These are phyloP conservation scores for Mycosarcoma mackinlayi DNA, from an alignment of 1,284 basidiomycete genomes.

Conservation along the genomic window DNA sequence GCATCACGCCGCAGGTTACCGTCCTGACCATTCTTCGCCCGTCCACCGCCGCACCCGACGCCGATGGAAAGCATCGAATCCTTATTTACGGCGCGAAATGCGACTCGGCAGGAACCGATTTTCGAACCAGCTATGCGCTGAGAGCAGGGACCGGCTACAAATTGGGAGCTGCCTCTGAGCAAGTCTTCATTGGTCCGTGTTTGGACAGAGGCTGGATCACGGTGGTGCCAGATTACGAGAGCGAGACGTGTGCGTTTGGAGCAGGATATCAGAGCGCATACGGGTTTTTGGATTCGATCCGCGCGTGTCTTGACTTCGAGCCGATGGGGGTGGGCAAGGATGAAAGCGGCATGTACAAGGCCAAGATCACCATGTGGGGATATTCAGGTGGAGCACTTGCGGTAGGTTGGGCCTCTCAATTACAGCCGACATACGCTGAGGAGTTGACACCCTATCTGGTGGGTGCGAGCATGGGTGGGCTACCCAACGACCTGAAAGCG, in stretches of 20 bases:
- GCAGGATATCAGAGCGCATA: constrained; percentile 55
- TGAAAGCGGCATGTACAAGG: constrained; percentile 9
- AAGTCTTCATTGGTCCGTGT: constrained; percentile 53
- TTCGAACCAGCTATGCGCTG: constrained; percentile 45
- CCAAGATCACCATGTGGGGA: constrained; percentile 54
- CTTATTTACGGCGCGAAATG: constrained; percentile 40
- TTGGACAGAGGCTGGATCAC: constrained; percentile 58
- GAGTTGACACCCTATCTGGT: constrained; percentile 50
- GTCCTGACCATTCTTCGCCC: constrained; percentile 50
- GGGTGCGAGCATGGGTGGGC: constrained; percentile 58
- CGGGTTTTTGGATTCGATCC: constrained; percentile 56
- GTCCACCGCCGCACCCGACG: constrained; percentile 25
- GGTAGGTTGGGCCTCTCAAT: constrained; percentile 59
- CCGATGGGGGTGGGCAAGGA: constrained; percentile 35
- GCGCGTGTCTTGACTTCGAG: constrained; percentile 49
- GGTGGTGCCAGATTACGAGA: constrained; percentile 61
- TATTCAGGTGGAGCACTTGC: constrained; percentile 65
- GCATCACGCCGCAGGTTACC: constrained; percentile 44
- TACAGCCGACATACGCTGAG: constrained; percentile 50
- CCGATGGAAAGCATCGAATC: constrained; percentile 31
- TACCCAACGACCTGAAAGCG: constrained; percentile 52
- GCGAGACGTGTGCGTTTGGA: constrained; percentile 57
- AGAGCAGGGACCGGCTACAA: constrained; percentile 34
- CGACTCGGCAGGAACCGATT: constrained; percentile 43
- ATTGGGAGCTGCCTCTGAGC: constrained; percentile 49